A percentile compares a stretch with the other conserved stretches of the same genome.
These are phyloP conservation scores for Fraxinus floribunda DNA, from an alignment of 305 asterid genomes.

Conservation along the genomic window DNA sequence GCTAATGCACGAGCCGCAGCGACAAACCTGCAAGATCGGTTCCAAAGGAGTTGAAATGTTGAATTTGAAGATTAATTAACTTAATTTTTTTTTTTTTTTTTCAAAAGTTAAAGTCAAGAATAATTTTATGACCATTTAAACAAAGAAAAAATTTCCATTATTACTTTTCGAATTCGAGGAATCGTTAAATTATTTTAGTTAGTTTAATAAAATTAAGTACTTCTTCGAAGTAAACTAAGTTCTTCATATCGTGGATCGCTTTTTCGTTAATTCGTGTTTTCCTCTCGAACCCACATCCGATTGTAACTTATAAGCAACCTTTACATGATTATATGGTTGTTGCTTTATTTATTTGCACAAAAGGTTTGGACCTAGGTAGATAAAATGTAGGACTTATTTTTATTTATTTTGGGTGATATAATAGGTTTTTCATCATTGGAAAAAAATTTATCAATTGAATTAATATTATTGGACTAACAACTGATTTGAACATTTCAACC, in stretches of 20 bases:
- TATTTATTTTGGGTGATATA: background rate
- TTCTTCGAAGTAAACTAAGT: background rate
- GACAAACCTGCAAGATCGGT: constrained; percentile 53
- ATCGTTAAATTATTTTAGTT: background rate
- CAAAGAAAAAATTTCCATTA: background rate
- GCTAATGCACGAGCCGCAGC: constrained; percentile 49
- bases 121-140: background rate
- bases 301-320: constrained; percentile 29
- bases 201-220: background rate
- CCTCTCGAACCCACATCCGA: background rate
- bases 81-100: no score
- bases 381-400: background rate
- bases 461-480: background rate
- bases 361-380: background rate
- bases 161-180: background rate
- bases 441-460: background rate
- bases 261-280: background rate
- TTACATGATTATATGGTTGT: constrained; percentile 22
- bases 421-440: background rate
- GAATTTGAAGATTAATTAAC: constrained; percentile 10
- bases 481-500: constrained; percentile 29
- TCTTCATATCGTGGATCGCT: background rate
- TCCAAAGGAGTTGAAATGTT: constrained; percentile 27
- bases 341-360: background rate
- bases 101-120: background rate